phyloP scores from a whole-genome alignment of 2,329 filamentous ascomycete genomes.

The Aspergillus quadricinctus region DNA sequence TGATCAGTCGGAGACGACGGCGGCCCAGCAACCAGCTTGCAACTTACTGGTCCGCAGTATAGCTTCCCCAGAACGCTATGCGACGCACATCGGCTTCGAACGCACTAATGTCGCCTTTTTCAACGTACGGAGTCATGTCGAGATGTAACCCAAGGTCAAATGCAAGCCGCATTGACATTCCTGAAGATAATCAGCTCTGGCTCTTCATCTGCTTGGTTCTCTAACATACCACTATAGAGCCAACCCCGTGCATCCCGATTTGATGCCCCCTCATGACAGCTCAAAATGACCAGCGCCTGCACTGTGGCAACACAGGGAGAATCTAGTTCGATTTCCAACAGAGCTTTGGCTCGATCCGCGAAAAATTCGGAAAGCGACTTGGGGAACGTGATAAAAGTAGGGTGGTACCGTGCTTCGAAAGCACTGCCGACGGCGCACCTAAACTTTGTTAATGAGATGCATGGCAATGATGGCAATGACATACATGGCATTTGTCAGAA shows the following conservation, averaged over 20 bases:
- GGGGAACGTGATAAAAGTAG: constrained; percentile 39
- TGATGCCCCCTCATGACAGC: constrained; percentile 42
- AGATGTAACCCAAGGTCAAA: constrained; percentile 44
- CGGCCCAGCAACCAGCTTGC: not conserved
- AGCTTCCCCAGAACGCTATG: constrained; percentile 42
- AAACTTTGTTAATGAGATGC: not conserved
- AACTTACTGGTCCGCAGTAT: constrained; percentile 38
- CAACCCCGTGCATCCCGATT: constrained; percentile 45
- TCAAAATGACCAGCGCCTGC: constrained; percentile 45
- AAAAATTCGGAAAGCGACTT: constrained; percentile 35
- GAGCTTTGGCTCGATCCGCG: constrained; percentile 41
- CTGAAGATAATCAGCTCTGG: constrained; percentile 13
- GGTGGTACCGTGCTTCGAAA: constrained; percentile 42
- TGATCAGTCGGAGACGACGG: not conserved
- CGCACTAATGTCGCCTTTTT: constrained; percentile 35
- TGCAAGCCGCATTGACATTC: constrained; percentile 45
- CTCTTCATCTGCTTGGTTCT: not conserved
- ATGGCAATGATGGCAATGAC: not conserved
- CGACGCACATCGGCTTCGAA: constrained; percentile 39
- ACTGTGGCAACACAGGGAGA: constrained; percentile 46
- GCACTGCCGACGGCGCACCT: constrained; percentile 42
- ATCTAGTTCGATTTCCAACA: constrained; percentile 47
- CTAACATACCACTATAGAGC: constrained; percentile 42
- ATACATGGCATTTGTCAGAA: constrained; percentile 40
- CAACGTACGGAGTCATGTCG: constrained; percentile 39